Evolutionary conservation across 2,329 filamentous ascomycete genomes (phyloP), one percentile per base, ranked within the genome.

Genomic region (Cytospora mali): DNA sequence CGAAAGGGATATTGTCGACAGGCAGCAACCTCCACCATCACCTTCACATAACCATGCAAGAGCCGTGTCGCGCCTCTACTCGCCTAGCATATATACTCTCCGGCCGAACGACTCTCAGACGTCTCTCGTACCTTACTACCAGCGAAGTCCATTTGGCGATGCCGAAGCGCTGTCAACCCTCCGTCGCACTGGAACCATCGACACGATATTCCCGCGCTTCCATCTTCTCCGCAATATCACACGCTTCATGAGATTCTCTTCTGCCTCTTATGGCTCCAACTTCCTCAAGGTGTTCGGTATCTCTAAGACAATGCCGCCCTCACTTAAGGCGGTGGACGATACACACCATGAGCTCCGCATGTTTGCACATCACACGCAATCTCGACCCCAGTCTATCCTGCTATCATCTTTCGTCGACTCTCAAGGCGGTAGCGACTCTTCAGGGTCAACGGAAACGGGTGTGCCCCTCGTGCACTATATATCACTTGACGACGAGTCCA

Each of bases 391-490:
- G 48, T 87, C 82, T 56, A 83, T 90, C 52, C 75, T 92, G 1
- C 75, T 92, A 3, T 88, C 88, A 0, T 91, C 89, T 0, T 91
- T 89, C 69, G 84, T 89, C 48, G 88, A 92, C 69, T 81, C 86
- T 2, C 83, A 88, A 60, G 88, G 88, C 31, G 88, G 88, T 3
- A 84, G 86, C 2, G 88, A 90, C 68, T 81, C 84, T 0, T 82
- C 83, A 4, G 88, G 88, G 1, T 81, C 86, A 25, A 89, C 85
- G 1, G 84, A 84, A 39, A 87, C 85, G 0, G 88, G 88, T 0
- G 83, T 90, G 61, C 89, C 89, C 1, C 79, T 92, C 21, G 88
- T 91, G 2, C 89, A 92, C 72, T 92, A 90, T 68, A 84, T 92
- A 39, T 87, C 87, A 1, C 76, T 92, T 0, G 89, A 92, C 67